Evolutionary conservation across 2,329 filamentous ascomycete species (phyloP), one percentile per base, ranked within the genome.

Genomic region (Blastomyces gilchristii): DNA sequence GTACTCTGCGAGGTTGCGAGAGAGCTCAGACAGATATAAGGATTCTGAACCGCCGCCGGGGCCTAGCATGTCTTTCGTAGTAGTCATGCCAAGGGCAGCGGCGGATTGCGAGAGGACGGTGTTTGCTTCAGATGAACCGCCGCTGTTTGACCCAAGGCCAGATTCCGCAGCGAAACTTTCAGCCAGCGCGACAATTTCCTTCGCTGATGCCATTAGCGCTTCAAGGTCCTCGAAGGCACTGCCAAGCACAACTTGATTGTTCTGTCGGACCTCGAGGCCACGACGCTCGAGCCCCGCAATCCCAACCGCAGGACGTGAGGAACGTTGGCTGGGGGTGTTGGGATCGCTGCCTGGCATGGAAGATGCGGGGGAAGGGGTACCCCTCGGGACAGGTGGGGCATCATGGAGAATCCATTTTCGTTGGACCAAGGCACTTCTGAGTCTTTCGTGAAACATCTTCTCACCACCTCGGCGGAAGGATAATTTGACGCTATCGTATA

Each of bases 161-260:
- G 81, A 79, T 71, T 92, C 88, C 14, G 85, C 81, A 1, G 91
- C 87, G 69, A 97, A 93, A 18, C 86, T 86, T 75, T 97, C 93
- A 0, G 94, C 94, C 52, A 99, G 85, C 5, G 91, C 91, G 60
- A 97, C 88, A 58, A 99, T 91, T 72, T 99, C 91, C 73, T 97
- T 97, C 5, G 94, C 94, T 3, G 93, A 97, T 2, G 92, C 91
- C 93, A 97, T 99, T 47, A 99, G 81, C 3, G 94, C 92, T 73
- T 97, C 93, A 0, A 99, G 83, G 71, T 99, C 94, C 73, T 97
- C 93, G 70, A 99, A 99, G 0, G 94, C 92, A 67, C 85, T 91
- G 34, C 93, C 93, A 67, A 99, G 96, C 59, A 97, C 87, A 11
- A 91, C 78, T 74, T 97, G 91, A 69, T 97, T 97, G 74, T 96